Evolutionary conservation across 2,329 filamentous ascomycete species (phyloP), one percentile per base, ranked within the genome.

Genomic region (Monilinia vaccinii-corymbosi): DNA sequence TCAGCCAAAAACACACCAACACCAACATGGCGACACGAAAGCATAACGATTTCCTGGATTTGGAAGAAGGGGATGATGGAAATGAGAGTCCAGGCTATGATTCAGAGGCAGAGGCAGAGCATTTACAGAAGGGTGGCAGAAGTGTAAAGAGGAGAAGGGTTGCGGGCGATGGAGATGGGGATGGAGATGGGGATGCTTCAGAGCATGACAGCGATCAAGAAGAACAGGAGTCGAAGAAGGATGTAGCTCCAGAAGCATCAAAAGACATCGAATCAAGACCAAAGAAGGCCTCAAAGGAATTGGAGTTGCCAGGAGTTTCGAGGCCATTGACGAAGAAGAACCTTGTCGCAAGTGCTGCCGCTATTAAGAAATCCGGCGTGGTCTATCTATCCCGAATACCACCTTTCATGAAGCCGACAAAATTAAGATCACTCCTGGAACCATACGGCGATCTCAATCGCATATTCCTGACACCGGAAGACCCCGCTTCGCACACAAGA

Each of bases 331-430:
- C 81, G 46, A 84, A 86, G 71, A 85, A 88, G 75, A 87, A 89
- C 70, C 81, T 89, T 52, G 81, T 87, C 44, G 78, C 79, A 6
- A 81, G 84, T 13, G 82, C 85, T 63, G 80, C 81, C 40, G 84
- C 85, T 25, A 79, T 87, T 62, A 84, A 83, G 67, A 87, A 85
- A 71, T 91, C 88, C 0, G 90, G 90, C 64, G 88, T 95, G 14
- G 79, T 94, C 62, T 95, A 94, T 75, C 79, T 95, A 63, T 93
- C 89, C 5, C 85, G 90, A 61, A 83, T 94, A 64, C 90, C 91
- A 4, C 91, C 91, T 0, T 95, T 92, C 74, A 94, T 95, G 89
- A 92, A 91, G 69, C 89, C 89, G 8, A 77, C 79, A 56, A 92
- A 92, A 70, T 78, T 94, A 45, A 85, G 88, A 65, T 85, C 86